Percentiles rank a stretch among this genome's conserved stretches.
Evolutionary conservation across 305 asterid genomes (phyloP).

Genomic region (Fraxinus albicans): DNA sequence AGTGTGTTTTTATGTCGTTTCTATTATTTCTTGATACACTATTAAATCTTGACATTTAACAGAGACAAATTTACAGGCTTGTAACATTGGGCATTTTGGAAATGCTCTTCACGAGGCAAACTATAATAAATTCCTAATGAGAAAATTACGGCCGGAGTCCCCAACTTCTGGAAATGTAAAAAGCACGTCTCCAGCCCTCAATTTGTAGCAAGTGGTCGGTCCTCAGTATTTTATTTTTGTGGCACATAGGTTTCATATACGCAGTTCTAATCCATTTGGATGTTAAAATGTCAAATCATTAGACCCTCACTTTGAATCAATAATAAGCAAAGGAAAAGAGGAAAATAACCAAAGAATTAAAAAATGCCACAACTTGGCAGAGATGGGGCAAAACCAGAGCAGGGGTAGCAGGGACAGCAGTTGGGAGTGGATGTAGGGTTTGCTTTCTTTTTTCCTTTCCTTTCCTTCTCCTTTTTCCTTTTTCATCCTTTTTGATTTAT

Average conservation of each 20-base stretch:
- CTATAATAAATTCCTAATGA: background rate
- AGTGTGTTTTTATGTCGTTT: background rate
- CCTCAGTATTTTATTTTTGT: background rate
- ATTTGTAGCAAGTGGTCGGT: background rate
- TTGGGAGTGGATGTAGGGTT: too few species aligned
- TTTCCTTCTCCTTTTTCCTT: background rate
- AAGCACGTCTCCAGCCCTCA: background rate
- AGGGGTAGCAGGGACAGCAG: too few species aligned
- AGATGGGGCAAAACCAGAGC: too few species aligned
- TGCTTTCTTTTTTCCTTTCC: background rate
- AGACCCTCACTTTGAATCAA: background rate
- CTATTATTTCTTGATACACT: background rate
- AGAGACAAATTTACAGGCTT: background rate
- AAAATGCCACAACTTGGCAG: too few species aligned
- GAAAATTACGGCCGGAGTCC: background rate
- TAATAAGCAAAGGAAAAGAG: background rate
- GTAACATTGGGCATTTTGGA: background rate
- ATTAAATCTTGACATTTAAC: constrained; percentile 7
- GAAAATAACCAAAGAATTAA: background rate
- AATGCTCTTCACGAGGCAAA: background rate
- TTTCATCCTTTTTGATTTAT: background rate
- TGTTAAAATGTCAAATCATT: background rate
- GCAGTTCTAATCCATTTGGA: background rate
- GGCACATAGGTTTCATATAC: background rate
- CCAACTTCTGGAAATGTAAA: background rate